Base-by-base conservation (phyloP, 1,139 yeast genomes). In the Zygosaccharomyces pseudobailii region DNA sequence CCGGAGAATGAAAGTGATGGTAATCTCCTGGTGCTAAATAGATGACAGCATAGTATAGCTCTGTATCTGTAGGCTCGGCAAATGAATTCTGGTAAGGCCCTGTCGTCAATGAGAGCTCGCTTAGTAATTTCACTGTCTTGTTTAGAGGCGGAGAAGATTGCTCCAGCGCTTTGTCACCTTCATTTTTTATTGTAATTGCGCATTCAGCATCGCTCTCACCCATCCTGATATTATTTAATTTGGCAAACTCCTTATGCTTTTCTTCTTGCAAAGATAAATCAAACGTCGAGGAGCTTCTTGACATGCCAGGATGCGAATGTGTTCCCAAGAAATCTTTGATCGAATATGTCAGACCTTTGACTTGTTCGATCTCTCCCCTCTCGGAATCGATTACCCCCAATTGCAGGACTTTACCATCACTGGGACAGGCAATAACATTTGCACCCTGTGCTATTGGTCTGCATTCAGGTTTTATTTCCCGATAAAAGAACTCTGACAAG, bases 1-100 rank as follows among this genome's bases (percentile, higher is more conserved):
- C 79, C 4, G 99, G 98, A 3, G 97, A 88, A 66, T 94, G 99
- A 71, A 85, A 94, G 55, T 96, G 84, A 69, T 94, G 99, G 67
- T 94, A 94, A 65, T 94, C 98, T 33, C 98, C 99, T 1, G 99
- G 99, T 0, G 97, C 97, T 49, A 94, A 75, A 65, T 94, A 94
- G 33, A 94, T 88, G 21, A 94, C 99, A 1, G 96, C 83, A 66
- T 87, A 92, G 64, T 76, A 92, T 48, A 94, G 72, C 58, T 83
- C 82, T 52, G 83, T 86, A 42, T 58, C 53, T n/a, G 42, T 45
- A 5, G 64, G 63, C 20, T 57, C 63, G 9, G 48, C 46, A n/a
- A 48, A 47, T 9, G 53, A 46, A 28, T 48, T 42, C 21, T 52
- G 50, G 32, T 53, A 51, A 27, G 55, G 36, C 5, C 50, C 50